Percentiles rank a stretch among this genome's conserved stretches.
phyloP scores from a whole-genome alignment of 768 basidiomycete genomes.

The Tephrocybe sp. region DNA sequence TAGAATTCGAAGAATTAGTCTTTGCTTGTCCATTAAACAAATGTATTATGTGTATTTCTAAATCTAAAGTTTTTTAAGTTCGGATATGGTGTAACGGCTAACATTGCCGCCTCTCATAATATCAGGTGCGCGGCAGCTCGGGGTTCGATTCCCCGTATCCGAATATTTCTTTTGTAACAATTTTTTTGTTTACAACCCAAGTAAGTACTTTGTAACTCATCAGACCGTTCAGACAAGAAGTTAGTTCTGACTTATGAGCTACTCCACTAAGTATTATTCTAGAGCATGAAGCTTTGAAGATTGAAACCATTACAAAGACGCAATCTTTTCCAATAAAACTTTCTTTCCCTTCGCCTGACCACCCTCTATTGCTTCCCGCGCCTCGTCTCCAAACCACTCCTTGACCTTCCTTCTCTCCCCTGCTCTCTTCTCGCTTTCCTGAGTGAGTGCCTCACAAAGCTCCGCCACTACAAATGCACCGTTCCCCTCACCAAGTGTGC shows the following conservation, averaged over 20 bases:
- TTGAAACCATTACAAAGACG: constrained; percentile 21
- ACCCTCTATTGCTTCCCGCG: constrained; percentile 43
- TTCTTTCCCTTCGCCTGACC: constrained; percentile 68
- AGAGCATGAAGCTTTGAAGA: not conserved
- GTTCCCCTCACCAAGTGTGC: constrained; percentile 47
- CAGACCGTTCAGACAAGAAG: too few relatives aligned
- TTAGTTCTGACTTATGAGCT: too few relatives aligned
- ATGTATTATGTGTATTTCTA: too few relatives aligned
- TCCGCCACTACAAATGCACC: constrained; percentile 79
- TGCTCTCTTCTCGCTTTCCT: constrained; percentile 30
- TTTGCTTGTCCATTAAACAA: too few relatives aligned
- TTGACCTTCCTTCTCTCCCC: constrained; percentile 44
- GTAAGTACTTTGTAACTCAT: too few relatives aligned
- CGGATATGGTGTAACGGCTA: constrained; percentile 58
- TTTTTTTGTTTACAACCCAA: too few relatives aligned
- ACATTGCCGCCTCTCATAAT: constrained; percentile 55
- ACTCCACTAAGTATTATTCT: too few relatives aligned
- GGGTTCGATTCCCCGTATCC: constrained; percentile 58
- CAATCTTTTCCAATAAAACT: constrained; percentile 61
- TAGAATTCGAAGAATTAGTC: too few relatives aligned
- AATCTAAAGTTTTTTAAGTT: too few relatives aligned
- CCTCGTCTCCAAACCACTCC: constrained; percentile 54
- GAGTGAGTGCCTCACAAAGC: constrained; percentile 56
- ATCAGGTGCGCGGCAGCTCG: constrained; percentile 42
- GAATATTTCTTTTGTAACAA: constrained; percentile 19